Evolutionary conservation across 129 eudicot genomes (phyloP).

Genomic region (Sambucus nigra): DNA sequence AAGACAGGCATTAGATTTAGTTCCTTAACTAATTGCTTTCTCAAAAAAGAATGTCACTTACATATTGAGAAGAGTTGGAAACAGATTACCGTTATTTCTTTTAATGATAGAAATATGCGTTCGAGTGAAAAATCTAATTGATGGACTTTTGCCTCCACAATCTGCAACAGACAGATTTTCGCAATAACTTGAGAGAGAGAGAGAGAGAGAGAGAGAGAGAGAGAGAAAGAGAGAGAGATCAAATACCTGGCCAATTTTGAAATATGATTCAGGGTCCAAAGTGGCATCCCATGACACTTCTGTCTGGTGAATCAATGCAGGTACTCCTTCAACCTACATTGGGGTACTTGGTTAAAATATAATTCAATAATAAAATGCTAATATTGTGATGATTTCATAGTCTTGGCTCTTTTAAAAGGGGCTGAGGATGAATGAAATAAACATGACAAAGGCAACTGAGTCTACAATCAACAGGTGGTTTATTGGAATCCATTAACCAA

Average conservation of each 20-base stretch:
- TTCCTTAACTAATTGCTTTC: background rate
- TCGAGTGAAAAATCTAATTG: slow-evolving; percentile 78
- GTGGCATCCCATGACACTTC: slow-evolving; percentile 91
- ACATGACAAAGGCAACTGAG: background rate
- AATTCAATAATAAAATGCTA: background rate
- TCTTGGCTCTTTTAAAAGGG: too few relatives aligned
- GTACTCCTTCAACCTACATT: slow-evolving; percentile 83
- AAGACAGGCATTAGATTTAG: slow-evolving; percentile 2
- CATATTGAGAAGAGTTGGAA: background rate
- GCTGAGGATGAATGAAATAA: too few relatives aligned
- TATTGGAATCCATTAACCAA: background rate
- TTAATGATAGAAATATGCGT: slow-evolving; percentile 71
- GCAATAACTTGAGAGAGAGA: background rate
- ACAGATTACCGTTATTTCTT: slow-evolving; percentile 64
- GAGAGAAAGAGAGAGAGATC: background rate
- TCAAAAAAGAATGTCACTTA: background rate
- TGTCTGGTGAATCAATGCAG: slow-evolving; percentile 87
- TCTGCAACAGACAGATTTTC: slow-evolving; percentile 29
- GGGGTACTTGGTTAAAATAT: slow-evolving; percentile 2
- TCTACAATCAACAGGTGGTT: background rate
- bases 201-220: too few relatives aligned
- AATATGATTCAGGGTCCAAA: slow-evolving; percentile 44
- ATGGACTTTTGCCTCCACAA: slow-evolving; percentile 80
- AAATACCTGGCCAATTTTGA: slow-evolving; percentile 80
- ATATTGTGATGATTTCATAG: background rate